phyloP scores from a whole-genome alignment of 108 stramenopile genomes.

The Cylindrotheca closterium region DNA sequence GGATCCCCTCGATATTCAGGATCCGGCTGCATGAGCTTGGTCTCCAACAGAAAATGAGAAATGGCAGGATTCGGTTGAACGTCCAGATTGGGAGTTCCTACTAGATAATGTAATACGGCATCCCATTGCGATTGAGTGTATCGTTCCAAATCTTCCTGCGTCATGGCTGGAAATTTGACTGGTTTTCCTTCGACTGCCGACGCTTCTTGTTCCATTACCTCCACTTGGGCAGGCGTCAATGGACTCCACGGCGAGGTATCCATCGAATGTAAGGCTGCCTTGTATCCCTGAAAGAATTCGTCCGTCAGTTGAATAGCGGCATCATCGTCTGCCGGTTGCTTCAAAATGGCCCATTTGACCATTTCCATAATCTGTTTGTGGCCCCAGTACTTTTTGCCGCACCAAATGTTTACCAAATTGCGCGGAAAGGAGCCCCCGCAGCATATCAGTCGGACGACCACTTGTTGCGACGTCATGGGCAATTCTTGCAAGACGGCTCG shows the following conservation, averaged over 20 bases:
- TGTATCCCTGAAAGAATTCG: conserved; percentile 42
- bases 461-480: conserved; percentile 41
- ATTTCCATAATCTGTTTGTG: conserved; percentile 26
- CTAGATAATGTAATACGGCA: conserved; percentile 81
- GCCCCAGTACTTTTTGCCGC: conserved; percentile 13
- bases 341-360: conserved; percentile 48
- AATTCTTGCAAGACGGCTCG: conserved; percentile 54
- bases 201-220: conserved; percentile 34
- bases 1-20: conserved; percentile 70
- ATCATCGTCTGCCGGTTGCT: background rate
- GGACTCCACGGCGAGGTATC: conserved; percentile 51
- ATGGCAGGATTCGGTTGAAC: conserved; percentile 71
- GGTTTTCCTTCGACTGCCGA: conserved; percentile 11
- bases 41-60: conserved; percentile 64
- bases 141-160: conserved; percentile 65
- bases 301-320: conserved; percentile 30
- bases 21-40: conserved; percentile 79
- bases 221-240: conserved; percentile 25
- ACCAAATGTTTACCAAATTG: conserved; percentile 32
- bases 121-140: conserved; percentile 84
- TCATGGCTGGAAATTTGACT: conserved; percentile 39
- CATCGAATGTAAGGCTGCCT: conserved; percentile 37
- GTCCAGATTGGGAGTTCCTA: conserved; percentile 61
- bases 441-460: conserved; percentile 43
- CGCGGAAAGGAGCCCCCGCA: conserved; percentile 51